Conservation (phyloP, 768 basidiomycete genomes). For the Obba rivulosa region DNA sequence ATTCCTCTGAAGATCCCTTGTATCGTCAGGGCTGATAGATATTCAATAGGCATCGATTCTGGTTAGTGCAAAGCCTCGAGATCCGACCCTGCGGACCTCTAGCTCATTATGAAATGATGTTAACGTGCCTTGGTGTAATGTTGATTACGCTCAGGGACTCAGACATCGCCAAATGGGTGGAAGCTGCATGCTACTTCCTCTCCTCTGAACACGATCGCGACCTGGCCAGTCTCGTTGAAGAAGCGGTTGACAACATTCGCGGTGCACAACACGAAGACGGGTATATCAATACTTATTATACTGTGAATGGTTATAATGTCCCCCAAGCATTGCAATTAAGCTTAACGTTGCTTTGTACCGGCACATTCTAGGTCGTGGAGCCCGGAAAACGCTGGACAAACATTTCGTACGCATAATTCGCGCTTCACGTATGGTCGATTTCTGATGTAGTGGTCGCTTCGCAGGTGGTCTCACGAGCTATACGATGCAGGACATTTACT, state of each 20-base stretch:
- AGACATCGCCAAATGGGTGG: conserved; percentile 18
- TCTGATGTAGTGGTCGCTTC: not conserved
- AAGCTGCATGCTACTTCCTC: conserved; percentile 16
- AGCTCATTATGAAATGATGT: not conserved
- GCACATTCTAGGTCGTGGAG: conserved; percentile 14
- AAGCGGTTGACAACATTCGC: conserved; percentile 15
- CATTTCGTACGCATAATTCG: conserved; percentile 7
- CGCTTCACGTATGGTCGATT: not conserved
- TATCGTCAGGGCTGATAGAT: not conserved
- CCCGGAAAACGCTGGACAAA: conserved; percentile 17
- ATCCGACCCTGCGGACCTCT: not conserved
- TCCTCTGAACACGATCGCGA: conserved; percentile 1
- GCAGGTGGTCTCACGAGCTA: conserved; percentile 17
- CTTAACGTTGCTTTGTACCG: not conserved
- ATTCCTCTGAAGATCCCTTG: not conserved
- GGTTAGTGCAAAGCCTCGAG: conserved; percentile 1
- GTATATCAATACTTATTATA: conserved; percentile 20
- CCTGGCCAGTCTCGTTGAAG: conserved; percentile 12
- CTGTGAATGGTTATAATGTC: conserved; percentile 3
- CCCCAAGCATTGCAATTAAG: not conserved
- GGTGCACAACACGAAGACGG: conserved; percentile 18
- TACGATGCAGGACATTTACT: conserved; percentile 19
- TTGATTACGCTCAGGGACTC: conserved; percentile 9
- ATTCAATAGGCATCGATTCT: conserved; percentile 15
- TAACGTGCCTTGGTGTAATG: not conserved